A percentile compares a stretch with the other conserved stretches of the same genome.
Evolutionary conservation across 179 eudicot genomes (phyloP).

Genomic region (Silene vulgaris): DNA sequence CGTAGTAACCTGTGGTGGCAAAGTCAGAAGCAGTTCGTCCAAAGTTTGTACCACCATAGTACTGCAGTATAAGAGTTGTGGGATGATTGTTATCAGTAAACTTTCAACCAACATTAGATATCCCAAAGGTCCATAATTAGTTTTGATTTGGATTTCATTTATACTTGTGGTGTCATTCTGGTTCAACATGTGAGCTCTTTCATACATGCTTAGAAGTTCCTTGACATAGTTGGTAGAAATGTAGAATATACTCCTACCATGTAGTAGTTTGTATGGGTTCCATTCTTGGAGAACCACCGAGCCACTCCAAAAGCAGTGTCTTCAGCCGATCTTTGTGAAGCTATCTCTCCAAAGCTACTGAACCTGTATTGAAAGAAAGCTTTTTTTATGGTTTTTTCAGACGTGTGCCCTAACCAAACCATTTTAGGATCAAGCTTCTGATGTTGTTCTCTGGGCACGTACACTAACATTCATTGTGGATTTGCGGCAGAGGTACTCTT

Average conservation of each 20-base stretch:
- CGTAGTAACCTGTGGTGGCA: constrained; percentile 77
- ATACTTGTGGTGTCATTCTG: not conserved
- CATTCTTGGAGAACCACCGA: constrained; percentile 74
- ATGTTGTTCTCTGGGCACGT: too few species aligned
- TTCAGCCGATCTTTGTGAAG: constrained; percentile 83
- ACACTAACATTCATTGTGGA: too few species aligned
- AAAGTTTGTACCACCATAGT: constrained; percentile 80
- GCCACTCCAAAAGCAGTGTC: constrained; percentile 77
- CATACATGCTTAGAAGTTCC: not conserved
- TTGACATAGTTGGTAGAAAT: constrained; percentile 31
- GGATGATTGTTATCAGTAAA: not conserved
- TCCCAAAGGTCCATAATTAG: not conserved
- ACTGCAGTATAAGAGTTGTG: constrained; percentile 36
- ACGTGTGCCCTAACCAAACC: too few species aligned
- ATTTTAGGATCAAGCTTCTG: too few species aligned
- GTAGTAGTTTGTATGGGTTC: constrained; percentile 74
- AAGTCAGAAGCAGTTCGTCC: constrained; percentile 70
- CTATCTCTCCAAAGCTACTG: constrained; percentile 75
- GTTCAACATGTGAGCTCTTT: constrained; percentile 17
- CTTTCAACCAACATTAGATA: not conserved
- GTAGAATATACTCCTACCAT: constrained; percentile 65
- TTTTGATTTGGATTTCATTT: too few species aligned
- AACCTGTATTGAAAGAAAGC: constrained; percentile 49
- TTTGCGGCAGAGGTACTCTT: not conserved
- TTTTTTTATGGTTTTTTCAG: too few species aligned